Evolutionary conservation across 2,329 filamentous ascomycete genomes (phyloP), one percentile per base, ranked within the genome.

Genomic region (Penicillium sp.): DNA sequence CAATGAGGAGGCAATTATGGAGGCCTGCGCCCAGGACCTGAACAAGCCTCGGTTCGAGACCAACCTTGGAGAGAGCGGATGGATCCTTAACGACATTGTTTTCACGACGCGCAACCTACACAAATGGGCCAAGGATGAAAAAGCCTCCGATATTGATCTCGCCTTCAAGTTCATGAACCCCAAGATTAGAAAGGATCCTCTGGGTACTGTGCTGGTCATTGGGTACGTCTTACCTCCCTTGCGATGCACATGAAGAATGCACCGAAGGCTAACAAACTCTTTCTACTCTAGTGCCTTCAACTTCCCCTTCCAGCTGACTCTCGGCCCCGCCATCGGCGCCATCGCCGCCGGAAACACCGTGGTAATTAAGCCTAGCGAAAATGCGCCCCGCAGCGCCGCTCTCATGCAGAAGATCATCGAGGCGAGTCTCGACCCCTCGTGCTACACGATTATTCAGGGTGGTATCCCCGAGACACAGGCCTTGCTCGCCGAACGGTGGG

Each of bases 341-440:
- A 96, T 99, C 66, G 86, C 90, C 41, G 93, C 91, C 9, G 94
- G 94, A 50, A 97, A 94, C 74, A 93, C 92, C 6, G 90, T 88
- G 44, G 79, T 97, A 19, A 72, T 97, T 66, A 99, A 99, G 82
- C 93, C 94, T 5, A 94, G 90, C 19, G 94, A 99, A 77, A 84
- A 84, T 53, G 82, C 92, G 0, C 86, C 92, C 19, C 80, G 86
- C 59, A 86, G 87, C 14, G 91, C 91, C 50, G 88, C 88, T 73
- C 84, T 93, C 28, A 76, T 96, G 69, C 86, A 90, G 77, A 88
- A 89, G 75, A 84, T 97, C 63, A 75, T 97, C 46, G 84, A 88
- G 68, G 81, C 84, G 38, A 83, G 83, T 37, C 85, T 99, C 50
- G 94, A 97, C 71, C 84, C 85, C 1, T 83, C 85, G 16, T 87